These are phyloP conservation scores for Citrus sp. DNA, from an alignment of 345 rosid species.

Conservation along the genomic window DNA sequence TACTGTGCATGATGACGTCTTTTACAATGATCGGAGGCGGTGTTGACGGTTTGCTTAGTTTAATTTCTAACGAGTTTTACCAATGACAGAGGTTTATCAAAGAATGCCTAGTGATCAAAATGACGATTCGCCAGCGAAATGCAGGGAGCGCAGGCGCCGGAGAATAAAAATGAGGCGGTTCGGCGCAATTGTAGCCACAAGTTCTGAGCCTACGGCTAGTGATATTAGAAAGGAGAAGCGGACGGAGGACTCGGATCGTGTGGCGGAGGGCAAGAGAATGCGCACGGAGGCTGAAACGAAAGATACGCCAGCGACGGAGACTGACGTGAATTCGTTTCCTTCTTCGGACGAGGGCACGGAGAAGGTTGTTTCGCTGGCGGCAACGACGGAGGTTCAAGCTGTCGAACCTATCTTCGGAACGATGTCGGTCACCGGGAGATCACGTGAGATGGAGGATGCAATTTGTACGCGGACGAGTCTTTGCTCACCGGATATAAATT, in stretches of 20 bases:
- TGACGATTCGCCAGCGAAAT: slow-evolving; percentile 42
- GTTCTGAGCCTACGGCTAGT: not conserved
- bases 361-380: not conserved
- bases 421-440: slow-evolving; percentile 54
- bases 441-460: slow-evolving; percentile 65
- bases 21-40: not conserved
- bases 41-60: not conserved
- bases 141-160: slow-evolving; percentile 52
- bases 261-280: slow-evolving; percentile 25
- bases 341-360: slow-evolving; percentile 8
- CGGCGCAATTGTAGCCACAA: slow-evolving; percentile 14
- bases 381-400: not conserved
- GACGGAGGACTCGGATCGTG: slow-evolving; percentile 12
- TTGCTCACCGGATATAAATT: slow-evolving; percentile 44
- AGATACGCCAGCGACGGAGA: not conserved
- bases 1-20: not conserved
- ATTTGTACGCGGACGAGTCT: slow-evolving; percentile 38
- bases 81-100: slow-evolving; percentile 4
- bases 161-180: slow-evolving; percentile 59
- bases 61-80: not conserved
- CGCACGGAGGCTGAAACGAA: slow-evolving; percentile 14
- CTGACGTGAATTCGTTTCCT: not conserved
- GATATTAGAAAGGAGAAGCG: not conserved
- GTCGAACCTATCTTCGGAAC: slow-evolving; percentile 44
- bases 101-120: slow-evolving; percentile 31